phyloP scores from a whole-genome alignment of 1,284 basidiomycete species.

The Testicularia cyperi region DNA sequence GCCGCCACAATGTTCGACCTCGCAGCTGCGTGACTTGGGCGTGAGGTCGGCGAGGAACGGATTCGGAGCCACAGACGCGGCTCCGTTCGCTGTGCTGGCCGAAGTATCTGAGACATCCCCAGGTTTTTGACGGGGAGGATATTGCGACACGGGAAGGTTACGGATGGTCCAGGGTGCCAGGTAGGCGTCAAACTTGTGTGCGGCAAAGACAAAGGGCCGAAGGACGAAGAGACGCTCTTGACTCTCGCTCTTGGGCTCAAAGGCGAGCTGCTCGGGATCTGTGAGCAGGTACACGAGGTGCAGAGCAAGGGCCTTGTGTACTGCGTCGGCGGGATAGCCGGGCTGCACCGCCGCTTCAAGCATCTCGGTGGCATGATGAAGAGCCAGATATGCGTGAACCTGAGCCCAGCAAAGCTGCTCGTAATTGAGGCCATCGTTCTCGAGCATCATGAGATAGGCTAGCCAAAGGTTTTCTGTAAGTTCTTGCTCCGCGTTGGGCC shows the following conservation, averaged over 20 bases:
- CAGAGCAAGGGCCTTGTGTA: conserved; percentile 61
- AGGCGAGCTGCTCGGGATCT: conserved; percentile 51
- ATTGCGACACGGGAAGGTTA: conserved; percentile 17
- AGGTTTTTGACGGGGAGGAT: not conserved
- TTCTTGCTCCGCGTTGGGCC: conserved; percentile 1
- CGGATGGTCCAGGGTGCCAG: conserved; percentile 63
- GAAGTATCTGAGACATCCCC: not conserved
- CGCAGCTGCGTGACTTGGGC: conserved; percentile 58
- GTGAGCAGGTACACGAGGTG: conserved; percentile 63
- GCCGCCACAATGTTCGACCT: conserved; percentile 61
- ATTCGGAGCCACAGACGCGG: conserved; percentile 22
- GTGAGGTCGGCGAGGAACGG: conserved; percentile 63
- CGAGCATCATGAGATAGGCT: conserved; percentile 49
- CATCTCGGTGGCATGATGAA: conserved; percentile 57
- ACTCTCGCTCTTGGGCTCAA: conserved; percentile 61
- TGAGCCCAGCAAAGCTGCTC: conserved; percentile 42
- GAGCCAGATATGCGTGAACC: conserved; percentile 35
- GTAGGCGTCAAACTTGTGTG: conserved; percentile 64
- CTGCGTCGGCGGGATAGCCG: conserved; percentile 61
- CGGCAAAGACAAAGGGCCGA: conserved; percentile 65
- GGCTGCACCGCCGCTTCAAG: conserved; percentile 58
- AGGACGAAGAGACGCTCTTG: conserved; percentile 65
- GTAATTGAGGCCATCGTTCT: conserved; percentile 52
- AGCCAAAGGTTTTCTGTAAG: conserved; percentile 51
- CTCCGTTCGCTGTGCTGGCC: not conserved